phyloP scores from a whole-genome alignment of 1,284 basidiomycete species.

The Psilocybe mexicana region DNA sequence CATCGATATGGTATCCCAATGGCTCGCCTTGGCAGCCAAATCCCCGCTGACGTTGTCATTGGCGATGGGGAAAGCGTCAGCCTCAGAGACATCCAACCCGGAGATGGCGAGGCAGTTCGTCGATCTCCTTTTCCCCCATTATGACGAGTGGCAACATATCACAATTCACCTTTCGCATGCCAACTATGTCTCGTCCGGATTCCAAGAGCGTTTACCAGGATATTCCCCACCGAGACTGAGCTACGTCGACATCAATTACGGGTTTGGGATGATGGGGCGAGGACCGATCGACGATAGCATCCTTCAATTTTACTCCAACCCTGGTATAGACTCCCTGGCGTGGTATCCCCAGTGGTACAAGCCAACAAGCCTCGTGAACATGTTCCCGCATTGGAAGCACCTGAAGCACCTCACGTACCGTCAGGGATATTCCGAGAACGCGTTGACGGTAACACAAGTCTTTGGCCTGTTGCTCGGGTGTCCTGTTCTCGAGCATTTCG shows the following conservation, averaged over 20 bases:
- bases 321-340: neutral
- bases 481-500: neutral
- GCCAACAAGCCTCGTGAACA: neutral
- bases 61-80: neutral
- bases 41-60: neutral
- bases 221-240: neutral
- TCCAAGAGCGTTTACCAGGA: neutral
- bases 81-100: neutral
- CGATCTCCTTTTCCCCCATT: neutral
- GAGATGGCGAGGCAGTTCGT: neutral
- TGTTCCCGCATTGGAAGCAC: neutral
- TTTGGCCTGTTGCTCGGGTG: neutral
- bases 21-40: neutral
- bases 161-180: neutral
- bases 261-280: neutral
- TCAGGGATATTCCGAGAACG: neutral
- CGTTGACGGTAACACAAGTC: neutral
- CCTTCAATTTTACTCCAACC: neutral
- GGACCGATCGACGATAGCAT: neutral
- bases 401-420: neutral
- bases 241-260: neutral
- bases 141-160: conserved; percentile 1
- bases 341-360: neutral
- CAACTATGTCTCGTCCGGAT: neutral
- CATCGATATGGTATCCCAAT: neutral